Base-by-base conservation (phyloP, 139 green algal species). In the Marvania coccoides region DNA sequence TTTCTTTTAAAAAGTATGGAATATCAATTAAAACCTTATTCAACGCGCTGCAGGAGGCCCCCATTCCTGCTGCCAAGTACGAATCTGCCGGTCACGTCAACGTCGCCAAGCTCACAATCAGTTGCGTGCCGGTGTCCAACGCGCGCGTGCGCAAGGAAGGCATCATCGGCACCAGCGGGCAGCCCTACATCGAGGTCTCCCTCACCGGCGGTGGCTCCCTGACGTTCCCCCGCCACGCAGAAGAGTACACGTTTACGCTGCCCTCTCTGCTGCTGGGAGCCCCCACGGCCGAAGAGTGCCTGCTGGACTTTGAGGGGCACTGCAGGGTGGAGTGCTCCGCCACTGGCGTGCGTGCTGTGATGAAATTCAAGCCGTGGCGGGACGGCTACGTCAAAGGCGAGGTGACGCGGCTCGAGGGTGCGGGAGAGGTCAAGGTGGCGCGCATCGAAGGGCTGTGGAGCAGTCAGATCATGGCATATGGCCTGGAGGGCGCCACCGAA, bases 311-410 rank as follows among this genome's bases (percentile, higher is more conserved):
- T 23, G 59, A 66, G 36, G 59, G 59, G n/a, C 34, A 23, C 38
- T 29, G 23, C 12, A 56, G 23, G 14, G 38, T 66, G 36, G 13
- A 58, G 15, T 66, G 59, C 37, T 12, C 23, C 13, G 59, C 34
- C 12, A 66, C 59, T 15, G 59, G 59, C 10, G 54, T 66, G 34
- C 10, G 23, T 9, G 33, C 35, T 23, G 59, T 47, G 5, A 26
- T 66, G 19, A 58, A 66, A 23, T 66, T 66, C 35, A 66, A 66
- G 37, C 35, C 59, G 9, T 66, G 34, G 34, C n/a, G n/a, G 37
- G 31, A 56, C 15, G 19, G 56, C 37, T 29, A 29, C 4, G 59
- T 66, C 7, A 66, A 66, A 33, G 59, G 59, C 5, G 35, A 58
- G 15, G 35, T 66, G 35, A 34, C 19, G 24, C 37, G 59, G 23